These are phyloP conservation scores for Flaveria linearis DNA, from an alignment of 129 eudicot genomes.

Conservation along the genomic window DNA sequence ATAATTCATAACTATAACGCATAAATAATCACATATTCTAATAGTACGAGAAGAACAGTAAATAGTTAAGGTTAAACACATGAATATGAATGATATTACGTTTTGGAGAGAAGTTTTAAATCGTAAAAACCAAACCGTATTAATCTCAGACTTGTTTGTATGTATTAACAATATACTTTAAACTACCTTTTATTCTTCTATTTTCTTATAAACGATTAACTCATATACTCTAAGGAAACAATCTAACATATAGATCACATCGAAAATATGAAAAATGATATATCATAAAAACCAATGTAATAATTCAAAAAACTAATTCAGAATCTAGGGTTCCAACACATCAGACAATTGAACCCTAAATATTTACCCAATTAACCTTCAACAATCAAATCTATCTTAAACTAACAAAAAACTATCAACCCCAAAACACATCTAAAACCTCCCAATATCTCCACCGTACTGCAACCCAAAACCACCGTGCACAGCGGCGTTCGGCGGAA, in stretches of 20 bases:
- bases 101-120: too few relatives aligned
- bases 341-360: not conserved
- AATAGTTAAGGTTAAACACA: too few relatives aligned
- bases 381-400: constrained; percentile 1
- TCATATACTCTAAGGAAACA: too few relatives aligned
- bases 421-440: not conserved
- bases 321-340: not conserved
- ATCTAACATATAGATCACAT: not conserved
- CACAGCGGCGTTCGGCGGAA: not conserved
- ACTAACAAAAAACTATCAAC: not conserved
- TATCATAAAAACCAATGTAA: not conserved
- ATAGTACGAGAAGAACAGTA: too few relatives aligned
- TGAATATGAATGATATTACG: too few relatives aligned
- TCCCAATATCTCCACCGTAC: constrained; percentile 2
- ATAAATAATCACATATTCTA: too few relatives aligned
- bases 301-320: not conserved
- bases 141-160: too few relatives aligned
- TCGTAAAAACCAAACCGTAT: too few relatives aligned
- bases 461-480: constrained; percentile 8
- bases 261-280: not conserved
- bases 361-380: not conserved
- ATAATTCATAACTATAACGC: too few relatives aligned
- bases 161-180: too few relatives aligned
- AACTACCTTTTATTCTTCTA: not conserved
- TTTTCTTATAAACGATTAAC: too few relatives aligned